These are phyloP conservation scores for Penicillium malachiteum DNA, from an alignment of 495 filamentous ascomycete species.

Conservation along the genomic window DNA sequence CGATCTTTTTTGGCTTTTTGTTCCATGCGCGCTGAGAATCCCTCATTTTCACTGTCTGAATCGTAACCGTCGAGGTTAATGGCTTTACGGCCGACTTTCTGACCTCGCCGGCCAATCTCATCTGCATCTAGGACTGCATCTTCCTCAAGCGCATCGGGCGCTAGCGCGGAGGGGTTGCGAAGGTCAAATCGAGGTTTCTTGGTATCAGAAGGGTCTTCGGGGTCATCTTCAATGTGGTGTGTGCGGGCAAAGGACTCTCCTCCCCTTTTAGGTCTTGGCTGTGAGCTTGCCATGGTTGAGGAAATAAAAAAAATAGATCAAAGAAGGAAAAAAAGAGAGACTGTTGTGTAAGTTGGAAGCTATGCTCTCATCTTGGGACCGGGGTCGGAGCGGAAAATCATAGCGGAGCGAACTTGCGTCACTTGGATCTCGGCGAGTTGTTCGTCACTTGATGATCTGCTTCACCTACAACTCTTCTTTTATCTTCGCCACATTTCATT, in stretches of 20 bases:
- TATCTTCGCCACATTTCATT: constrained; percentile 4
- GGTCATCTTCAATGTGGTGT: constrained; percentile 57
- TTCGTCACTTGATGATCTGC: not conserved
- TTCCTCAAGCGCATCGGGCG: constrained; percentile 73
- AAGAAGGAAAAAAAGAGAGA: not conserved
- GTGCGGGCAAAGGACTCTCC: constrained; percentile 75
- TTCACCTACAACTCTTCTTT: not conserved
- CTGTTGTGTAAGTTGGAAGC: constrained; percentile 1
- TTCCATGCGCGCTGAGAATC: constrained; percentile 70
- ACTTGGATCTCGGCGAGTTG: constrained; percentile 21
- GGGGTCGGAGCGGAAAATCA: constrained; percentile 51
- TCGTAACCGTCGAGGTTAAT: constrained; percentile 97
- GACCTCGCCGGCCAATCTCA: constrained; percentile 80
- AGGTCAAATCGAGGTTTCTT: constrained; percentile 95
- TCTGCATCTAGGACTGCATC: constrained; percentile 84
- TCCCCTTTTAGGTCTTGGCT: constrained; percentile 75
- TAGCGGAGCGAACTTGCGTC: constrained; percentile 44
- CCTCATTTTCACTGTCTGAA: constrained; percentile 90
- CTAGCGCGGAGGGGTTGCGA: constrained; percentile 88
- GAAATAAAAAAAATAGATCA: not conserved
- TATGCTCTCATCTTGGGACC: constrained; percentile 20
- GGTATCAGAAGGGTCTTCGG: constrained; percentile 47
- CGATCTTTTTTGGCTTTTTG: constrained; percentile 53
- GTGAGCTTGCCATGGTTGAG: constrained; percentile 58
- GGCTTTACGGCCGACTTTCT: constrained; percentile 81